phyloP scores from a whole-genome alignment of 202 grass and related monocot genomes.

The Schoenoplectus triqueter region DNA sequence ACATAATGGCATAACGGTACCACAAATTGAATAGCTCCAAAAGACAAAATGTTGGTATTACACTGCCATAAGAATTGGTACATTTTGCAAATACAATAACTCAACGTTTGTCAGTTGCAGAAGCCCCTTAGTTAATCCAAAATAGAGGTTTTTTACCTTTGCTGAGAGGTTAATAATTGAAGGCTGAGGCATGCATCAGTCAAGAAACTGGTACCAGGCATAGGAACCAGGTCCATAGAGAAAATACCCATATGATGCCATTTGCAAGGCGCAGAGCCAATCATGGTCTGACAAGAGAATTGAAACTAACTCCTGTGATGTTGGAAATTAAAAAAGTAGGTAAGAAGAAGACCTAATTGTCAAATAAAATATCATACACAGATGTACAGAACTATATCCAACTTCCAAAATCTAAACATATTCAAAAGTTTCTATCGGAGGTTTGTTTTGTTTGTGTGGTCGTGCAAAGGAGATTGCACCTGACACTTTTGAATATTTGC shows the following conservation, averaged over 20 bases:
- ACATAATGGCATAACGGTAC: not conserved
- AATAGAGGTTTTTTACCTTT: constrained; percentile 60
- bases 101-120: not conserved
- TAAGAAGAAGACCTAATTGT: not conserved
- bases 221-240: constrained; percentile 88
- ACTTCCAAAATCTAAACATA: not conserved
- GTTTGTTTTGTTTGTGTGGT: not conserved
- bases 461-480: not conserved
- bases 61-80: constrained; percentile 17
- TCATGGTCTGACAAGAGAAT: constrained; percentile 69
- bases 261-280: constrained; percentile 70
- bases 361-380: not conserved
- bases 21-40: not conserved
- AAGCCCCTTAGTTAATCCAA: not conserved
- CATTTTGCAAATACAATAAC: not conserved
- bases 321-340: constrained; percentile 14
- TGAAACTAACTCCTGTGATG: constrained; percentile 56
- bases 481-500: not conserved
- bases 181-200: constrained; percentile 70
- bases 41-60: not conserved
- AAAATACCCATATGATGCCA: constrained; percentile 87
- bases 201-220: constrained; percentile 85
- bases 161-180: constrained; percentile 63
- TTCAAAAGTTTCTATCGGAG: not conserved
- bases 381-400: constrained; percentile 1